Evolutionary conservation across 2,329 filamentous ascomycete genomes (phyloP), one percentile per base, ranked within the genome.

Genomic region (Ophiostoma pallidulum): DNA sequence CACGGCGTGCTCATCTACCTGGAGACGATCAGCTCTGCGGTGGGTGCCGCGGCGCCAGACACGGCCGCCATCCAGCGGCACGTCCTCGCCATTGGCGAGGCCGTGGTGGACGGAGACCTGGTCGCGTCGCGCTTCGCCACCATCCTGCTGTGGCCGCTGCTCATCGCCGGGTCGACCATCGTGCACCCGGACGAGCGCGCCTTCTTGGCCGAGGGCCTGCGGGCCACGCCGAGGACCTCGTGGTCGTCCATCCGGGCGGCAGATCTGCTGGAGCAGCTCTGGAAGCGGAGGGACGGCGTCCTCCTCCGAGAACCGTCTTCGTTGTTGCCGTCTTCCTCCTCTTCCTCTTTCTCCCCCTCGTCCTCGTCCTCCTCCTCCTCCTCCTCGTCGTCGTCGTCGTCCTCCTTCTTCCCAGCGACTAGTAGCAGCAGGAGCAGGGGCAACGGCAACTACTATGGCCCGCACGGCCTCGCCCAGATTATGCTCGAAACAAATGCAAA

Each of bases 61-160:
- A 14, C 18, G 9, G 40, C 45, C 8, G 39, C 45, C 37, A 35
- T 52, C 7, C 50, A 52, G 36, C 42, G 29, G 14, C 50, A 54
- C 48, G 40, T 53, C 13, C 18, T 47, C 12, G 45, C 51, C 22
- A 39, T 54, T 31, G 53, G 46, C 48, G 38, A 47, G 28, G 50
- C 51, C n/a, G 44, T 53, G 5, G 35, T 54, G 14, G 45, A 37
- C 37, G 37, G 42, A 14, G 40, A 51, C 35, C 44, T 56, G 0
- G 50, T 48, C 6, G 42, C 41, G 4, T 55, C 54, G 24, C 51
- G 48, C 24, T 56, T 56, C 43, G 39, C 45, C 28, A 39, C 46
- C 18, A 40, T 56, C 26, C 33, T 54, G 42, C 46, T 54, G 16
- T 55, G 53, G 54, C 53, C 54, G 32, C 33, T 55, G 36, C 19